Base-by-base conservation (phyloP, 164 flowering plant genomes). In the Kalanchoe fedtschenkoi region DNA sequence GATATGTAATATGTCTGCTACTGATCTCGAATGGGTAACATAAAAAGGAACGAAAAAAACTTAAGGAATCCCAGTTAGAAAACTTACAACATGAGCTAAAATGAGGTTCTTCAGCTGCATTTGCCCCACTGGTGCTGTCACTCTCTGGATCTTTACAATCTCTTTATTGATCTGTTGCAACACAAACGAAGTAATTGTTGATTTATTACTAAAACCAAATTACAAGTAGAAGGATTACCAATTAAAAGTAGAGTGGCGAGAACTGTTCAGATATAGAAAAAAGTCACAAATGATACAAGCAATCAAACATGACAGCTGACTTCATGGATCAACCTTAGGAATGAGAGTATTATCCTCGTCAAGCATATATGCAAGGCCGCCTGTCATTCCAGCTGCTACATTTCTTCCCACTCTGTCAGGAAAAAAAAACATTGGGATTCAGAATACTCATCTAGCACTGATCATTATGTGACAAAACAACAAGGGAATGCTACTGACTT, bases 301-400 rank as follows among this genome's bases (percentile, higher is more conserved):
- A 22, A 7, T 47, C 13, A 51, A 51, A 29, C 32, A 51, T 11
- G 56, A 10, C 26, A 13, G 26, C 16, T 13, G 13, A 14, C 26
- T 19, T 6, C 11, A 51, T 24, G 32, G 56, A 24, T 28, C 30
- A 63, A 92, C 98, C 99, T 93, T 93, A 28, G 97, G 91, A 17
- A 90, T 75, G 60, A 93, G 78, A 41, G 95, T 83, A 65, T 90
- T 80, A 63, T 93, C 97, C 75, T 88, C 97, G 67, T 93, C 99
- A 67, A 93, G 95, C 66, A 93, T 69, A 71, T 93, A 93, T 15
- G 92, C 91, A 74, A 93, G 80, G 63, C 99, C 99, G 60, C 99
- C 99, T 30, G 97, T 93, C 99, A 93, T 93, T 68, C 99, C 99
- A 63, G 99, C 99, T 69, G 97, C 96, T 32, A 93, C 96, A 70